A percentile compares a stretch with the other conserved stretches of the same genome.
phyloP scores from a whole-genome alignment of 1,284 basidiomycete species.

The Naganishia albida region DNA sequence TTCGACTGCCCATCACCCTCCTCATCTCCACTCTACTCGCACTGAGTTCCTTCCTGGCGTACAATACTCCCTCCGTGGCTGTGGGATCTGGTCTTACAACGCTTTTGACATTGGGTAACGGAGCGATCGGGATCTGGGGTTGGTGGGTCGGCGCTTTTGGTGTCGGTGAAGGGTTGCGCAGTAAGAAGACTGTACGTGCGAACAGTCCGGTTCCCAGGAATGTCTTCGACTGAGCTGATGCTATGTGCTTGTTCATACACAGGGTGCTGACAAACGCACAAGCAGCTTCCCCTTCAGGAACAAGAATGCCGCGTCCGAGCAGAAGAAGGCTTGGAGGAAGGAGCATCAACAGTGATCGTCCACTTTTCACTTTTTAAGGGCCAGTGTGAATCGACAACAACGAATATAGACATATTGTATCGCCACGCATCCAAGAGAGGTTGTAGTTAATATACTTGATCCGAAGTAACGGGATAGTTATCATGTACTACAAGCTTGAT shows the following conservation, averaged over 20 bases:
- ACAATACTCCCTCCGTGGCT: conserved; percentile 41
- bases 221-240: background rate
- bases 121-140: conserved; percentile 47
- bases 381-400: no score
- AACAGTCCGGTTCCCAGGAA: background rate
- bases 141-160: conserved; percentile 53
- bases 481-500: no score
- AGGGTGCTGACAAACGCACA: conserved; percentile 73
- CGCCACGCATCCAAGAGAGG: no score
- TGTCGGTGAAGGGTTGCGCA: conserved; percentile 36
- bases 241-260: background rate
- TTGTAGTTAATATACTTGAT: no score
- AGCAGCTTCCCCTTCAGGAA: conserved; percentile 75
- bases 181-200: conserved; percentile 42
- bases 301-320: conserved; percentile 66
- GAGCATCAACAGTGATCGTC: conserved; percentile 22
- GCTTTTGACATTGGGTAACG: conserved; percentile 45
- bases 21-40: conserved; percentile 44
- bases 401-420: no score
- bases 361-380: no score
- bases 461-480: no score
- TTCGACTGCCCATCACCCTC: conserved; percentile 41
- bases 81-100: conserved; percentile 44
- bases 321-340: conserved; percentile 67
- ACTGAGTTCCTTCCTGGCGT: conserved; percentile 39